These are phyloP conservation scores for Tricholoma flavovirens DNA, from an alignment of 768 basidiomycete species.

Conservation along the genomic window DNA sequence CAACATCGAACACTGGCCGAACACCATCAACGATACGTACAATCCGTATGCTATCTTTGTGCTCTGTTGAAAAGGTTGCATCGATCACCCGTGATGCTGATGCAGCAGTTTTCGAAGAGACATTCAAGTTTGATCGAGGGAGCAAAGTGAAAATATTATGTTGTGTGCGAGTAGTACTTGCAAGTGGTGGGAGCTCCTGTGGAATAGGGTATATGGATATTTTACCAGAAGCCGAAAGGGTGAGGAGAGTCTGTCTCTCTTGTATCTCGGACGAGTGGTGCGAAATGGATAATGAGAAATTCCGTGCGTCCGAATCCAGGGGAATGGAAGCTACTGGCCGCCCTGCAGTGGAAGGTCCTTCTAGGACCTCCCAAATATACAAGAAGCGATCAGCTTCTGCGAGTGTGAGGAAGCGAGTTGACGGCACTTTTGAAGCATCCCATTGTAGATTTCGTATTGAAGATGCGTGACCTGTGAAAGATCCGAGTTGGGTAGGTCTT, in stretches of 20 bases:
- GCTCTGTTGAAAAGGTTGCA: constrained; percentile 37
- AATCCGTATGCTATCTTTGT: constrained; percentile 41
- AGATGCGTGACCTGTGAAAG: constrained; percentile 65
- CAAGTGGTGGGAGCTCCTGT: constrained; percentile 33
- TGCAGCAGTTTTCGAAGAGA: constrained; percentile 33
- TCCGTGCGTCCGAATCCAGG: constrained; percentile 58
- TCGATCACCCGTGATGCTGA: constrained; percentile 36
- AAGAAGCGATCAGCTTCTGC: constrained; percentile 61
- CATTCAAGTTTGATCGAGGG: constrained; percentile 44
- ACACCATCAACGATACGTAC: constrained; percentile 52
- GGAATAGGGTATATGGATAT: constrained; percentile 54
- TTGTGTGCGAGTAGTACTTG: constrained; percentile 34
- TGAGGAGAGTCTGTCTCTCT: constrained; percentile 38
- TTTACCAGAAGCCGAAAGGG: constrained; percentile 55
- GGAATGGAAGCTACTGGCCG: constrained; percentile 55
- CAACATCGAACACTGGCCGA: constrained; percentile 51
- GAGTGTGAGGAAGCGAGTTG: constrained; percentile 49
- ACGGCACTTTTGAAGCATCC: constrained; percentile 35
- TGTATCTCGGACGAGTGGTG: constrained; percentile 17
- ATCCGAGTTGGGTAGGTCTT: constrained; percentile 41
- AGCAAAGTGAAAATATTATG: constrained; percentile 45
- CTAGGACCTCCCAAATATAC: constrained; percentile 54
- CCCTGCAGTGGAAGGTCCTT: constrained; percentile 36
- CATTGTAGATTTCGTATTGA: constrained; percentile 46
- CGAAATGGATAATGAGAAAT: constrained; percentile 31